phyloP scores from a whole-genome alignment of 129 eudicot species.

The Mikania micrantha region DNA sequence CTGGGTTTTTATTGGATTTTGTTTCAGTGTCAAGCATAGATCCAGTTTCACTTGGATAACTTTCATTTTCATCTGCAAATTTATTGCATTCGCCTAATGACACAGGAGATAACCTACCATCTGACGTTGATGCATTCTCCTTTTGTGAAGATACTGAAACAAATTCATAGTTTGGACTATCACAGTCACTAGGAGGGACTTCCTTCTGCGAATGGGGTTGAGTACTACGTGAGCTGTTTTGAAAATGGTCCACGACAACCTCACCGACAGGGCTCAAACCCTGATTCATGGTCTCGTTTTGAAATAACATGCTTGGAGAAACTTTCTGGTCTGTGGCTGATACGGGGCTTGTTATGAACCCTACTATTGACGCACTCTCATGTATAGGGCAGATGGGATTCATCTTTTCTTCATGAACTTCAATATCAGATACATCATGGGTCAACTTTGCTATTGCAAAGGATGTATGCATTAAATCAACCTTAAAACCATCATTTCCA shows the following conservation, averaged over 20 bases:
- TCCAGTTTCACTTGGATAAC: slow-evolving; percentile 37
- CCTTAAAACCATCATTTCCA: slow-evolving; percentile 5
- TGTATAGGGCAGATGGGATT: neutral
- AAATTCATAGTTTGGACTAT: slow-evolving; percentile 22
- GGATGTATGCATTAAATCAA: slow-evolving; percentile 14
- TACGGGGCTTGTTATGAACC: neutral
- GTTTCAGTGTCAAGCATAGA: slow-evolving; percentile 30
- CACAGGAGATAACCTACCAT: slow-evolving; percentile 37
- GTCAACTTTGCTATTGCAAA: slow-evolving; percentile 16
- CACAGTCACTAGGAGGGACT: slow-evolving; percentile 27
- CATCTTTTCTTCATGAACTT: slow-evolving; percentile 24
- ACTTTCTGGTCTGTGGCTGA: slow-evolving; percentile 16
- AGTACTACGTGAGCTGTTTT: slow-evolving; percentile 3
- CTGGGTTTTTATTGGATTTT: slow-evolving; percentile 27
- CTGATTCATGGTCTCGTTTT: slow-evolving; percentile 7
- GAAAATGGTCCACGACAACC: slow-evolving; percentile 22
- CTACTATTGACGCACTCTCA: slow-evolving; percentile 7
- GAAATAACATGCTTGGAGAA: slow-evolving; percentile 1
- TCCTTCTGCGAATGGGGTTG: slow-evolving; percentile 25
- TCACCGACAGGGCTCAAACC: slow-evolving; percentile 16
- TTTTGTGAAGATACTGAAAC: slow-evolving; percentile 47
- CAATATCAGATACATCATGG: slow-evolving; percentile 17
- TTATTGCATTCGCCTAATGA: slow-evolving; percentile 34
- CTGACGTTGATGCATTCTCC: slow-evolving; percentile 39
- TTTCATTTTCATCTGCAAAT: slow-evolving; percentile 38